These are phyloP conservation scores for Coccomyxa sp. DNA, from an alignment of 139 green algal species.

Conservation along the genomic window DNA sequence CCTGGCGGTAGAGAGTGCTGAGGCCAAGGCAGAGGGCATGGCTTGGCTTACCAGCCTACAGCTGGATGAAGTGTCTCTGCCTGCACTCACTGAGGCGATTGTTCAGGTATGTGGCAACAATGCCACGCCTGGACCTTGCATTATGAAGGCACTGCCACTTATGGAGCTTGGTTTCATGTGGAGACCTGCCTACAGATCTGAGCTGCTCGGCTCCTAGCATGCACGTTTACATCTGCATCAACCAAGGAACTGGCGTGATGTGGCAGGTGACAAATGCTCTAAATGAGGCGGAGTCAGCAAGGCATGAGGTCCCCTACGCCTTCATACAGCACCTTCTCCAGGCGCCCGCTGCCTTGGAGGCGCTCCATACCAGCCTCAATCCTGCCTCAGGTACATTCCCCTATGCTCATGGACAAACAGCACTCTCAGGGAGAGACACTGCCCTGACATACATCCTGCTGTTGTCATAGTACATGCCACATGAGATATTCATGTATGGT, in stretches of 20 bases:
- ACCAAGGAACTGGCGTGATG: background rate
- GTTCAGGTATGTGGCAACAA: background rate
- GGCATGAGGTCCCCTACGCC: slow-evolving; percentile 7
- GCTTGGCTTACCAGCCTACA: slow-evolving; percentile 25
- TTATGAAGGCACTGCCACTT: too few species aligned
- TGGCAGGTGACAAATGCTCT: slow-evolving; percentile 11
- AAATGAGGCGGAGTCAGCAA: background rate
- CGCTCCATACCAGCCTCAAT: too few species aligned
- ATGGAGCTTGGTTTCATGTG: too few species aligned
- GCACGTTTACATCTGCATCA: background rate
- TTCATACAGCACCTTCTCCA: slow-evolving; percentile 13
- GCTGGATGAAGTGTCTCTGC: slow-evolving; percentile 6
- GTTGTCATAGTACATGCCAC: too few species aligned
- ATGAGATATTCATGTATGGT: background rate
- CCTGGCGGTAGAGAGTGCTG: background rate
- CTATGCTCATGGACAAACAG: too few species aligned
- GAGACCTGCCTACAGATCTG: too few species aligned
- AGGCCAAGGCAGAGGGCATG: slow-evolving; percentile 3
- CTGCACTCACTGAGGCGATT: slow-evolving; percentile 17
- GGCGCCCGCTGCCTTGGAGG: background rate
- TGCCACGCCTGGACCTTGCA: too few species aligned
- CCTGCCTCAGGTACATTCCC: too few species aligned
- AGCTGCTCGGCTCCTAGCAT: background rate
- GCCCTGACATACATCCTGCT: too few species aligned
- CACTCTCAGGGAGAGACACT: too few species aligned